Evolutionary conservation across 2,329 filamentous ascomycete genomes (phyloP), one percentile per base, ranked within the genome.

Genomic region (Raffaelea ambrosiae): DNA sequence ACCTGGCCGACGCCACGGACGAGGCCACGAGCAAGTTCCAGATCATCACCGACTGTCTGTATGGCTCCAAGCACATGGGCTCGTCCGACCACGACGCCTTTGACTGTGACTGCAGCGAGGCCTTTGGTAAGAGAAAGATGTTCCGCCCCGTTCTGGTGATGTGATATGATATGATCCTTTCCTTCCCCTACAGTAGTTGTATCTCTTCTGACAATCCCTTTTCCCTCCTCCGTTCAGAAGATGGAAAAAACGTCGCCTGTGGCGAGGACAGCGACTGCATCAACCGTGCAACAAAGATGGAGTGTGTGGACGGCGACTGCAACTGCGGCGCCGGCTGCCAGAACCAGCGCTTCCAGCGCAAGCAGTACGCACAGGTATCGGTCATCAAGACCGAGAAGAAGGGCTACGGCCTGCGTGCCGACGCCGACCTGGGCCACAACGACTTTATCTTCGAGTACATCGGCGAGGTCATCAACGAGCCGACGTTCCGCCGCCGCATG

Each of bases 321-420:
- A 87, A 88, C 61, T 98, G 93, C 65, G 90, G 90, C 47, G 72
- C 80, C 35, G 81, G 80, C 43, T 98, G 93, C 65, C 87, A 95
- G 64, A 98, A 98, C 62, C 89, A 95, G 66, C 84, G 93, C 51
- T 97, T 98, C 60, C 88, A 94, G 66, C 84, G 81, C 57, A 90
- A 84, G 66, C 80, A 94, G 59, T 97, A 93, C 61, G 90, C 91
- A 60, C 70, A 86, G 57, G 93, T 98, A 50, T 86, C 89, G 2
- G 91, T 98, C 59, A 94, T 98, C 73, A 91, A 94, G 65, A 97
- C 93, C 0, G 90, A 95, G 53, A 96, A 97, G 72, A 98, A 98
- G 66, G 93, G 93, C 38, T 97, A 86, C 59, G 93, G 93, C 38
- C 78, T 98, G 50, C 86, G 93, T 49, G 80, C 90, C 48, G 84